Evolutionary conservation across 768 basidiomycete genomes (phyloP), one percentile per base, ranked within the genome.

Genomic region (Tubosaeta sp.): DNA sequence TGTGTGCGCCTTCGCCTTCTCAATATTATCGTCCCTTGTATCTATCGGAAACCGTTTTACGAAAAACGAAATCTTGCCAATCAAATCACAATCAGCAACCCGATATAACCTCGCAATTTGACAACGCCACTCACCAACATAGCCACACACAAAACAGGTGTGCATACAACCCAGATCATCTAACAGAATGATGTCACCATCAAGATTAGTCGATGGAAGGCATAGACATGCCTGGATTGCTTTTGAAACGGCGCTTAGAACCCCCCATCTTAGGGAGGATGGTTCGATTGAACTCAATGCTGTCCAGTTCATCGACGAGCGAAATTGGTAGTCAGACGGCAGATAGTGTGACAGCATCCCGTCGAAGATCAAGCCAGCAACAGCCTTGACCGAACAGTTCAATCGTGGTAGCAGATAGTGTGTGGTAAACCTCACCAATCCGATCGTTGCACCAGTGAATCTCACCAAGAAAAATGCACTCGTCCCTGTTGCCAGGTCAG

Each of bases 401-500:
- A 61, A 51, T 50, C 43, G 52, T 31, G 37, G 48, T 37, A 27
- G 39, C 45, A 35, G 54, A 43, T n/a, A 22, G 17, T 7, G 32
- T 41, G 33, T 3, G 37, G 27, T 16, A 53, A 58, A 55, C 65
- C 84, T 59, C 67, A 89, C 90, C 72, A 93, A 69, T 55, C 90
- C 90, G 35, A 86, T 74, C 3, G 90, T 91, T 31, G 90, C 88
- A 9, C 90, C 90, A 34, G 89, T 91, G 70, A 92, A 92, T 41
- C 90, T 79, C 42, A 91, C 88, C 50, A 92, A 76, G 70, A 93
- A 92, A 68, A 92, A 93, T 11, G 88, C 89, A 62, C 88, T 86
- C 10, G 91, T 93, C 29, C 88, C 86, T 19, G 83, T 78, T 4
- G 90, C 89, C 47, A 91, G 66, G 58, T 91, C 84, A 43, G 77